Conservation (phyloP, 345 rosid genomes). For the Salix suchowensis region DNA sequence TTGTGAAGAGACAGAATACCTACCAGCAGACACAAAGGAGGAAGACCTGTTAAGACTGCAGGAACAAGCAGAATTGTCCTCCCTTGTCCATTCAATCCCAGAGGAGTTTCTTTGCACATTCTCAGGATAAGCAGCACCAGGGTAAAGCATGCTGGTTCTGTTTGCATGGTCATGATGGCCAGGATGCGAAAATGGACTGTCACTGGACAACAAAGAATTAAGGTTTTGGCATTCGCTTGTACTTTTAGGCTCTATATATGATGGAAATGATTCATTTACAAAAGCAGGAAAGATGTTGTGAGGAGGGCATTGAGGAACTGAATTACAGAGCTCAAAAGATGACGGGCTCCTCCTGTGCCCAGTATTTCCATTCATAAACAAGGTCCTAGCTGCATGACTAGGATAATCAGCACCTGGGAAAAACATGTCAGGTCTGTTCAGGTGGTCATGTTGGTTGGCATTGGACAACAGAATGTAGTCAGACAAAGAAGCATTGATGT, state of each 20-base stretch:
- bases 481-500: not conserved
- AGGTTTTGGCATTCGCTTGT: slow-evolving; percentile 11
- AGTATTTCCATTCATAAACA: not conserved
- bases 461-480: too few relatives aligned
- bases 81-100: slow-evolving; percentile 14
- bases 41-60: slow-evolving; percentile 20
- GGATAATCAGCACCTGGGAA: not conserved
- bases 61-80: slow-evolving; percentile 19
- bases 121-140: slow-evolving; percentile 18
- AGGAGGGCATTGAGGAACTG: slow-evolving; percentile 11
- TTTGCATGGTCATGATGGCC: slow-evolving; percentile 17
- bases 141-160: slow-evolving; percentile 3
- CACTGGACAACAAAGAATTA: slow-evolving; percentile 8
- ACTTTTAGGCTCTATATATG: slow-evolving; percentile 19
- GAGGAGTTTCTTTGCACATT: slow-evolving; percentile 8
- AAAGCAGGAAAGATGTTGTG: slow-evolving; percentile 16
- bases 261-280: slow-evolving; percentile 6
- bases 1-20: slow-evolving; percentile 11
- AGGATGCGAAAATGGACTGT: slow-evolving; percentile 17
- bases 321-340: not conserved
- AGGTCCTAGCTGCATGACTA: not conserved
- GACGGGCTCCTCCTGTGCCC: slow-evolving; percentile 5
- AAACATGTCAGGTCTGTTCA: too few relatives aligned
- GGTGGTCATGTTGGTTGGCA: too few relatives aligned
- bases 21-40: slow-evolving; percentile 23